Evolutionary conservation across 495 filamentous ascomycete species (phyloP).

Genomic region (Platismatia glauca): DNA sequence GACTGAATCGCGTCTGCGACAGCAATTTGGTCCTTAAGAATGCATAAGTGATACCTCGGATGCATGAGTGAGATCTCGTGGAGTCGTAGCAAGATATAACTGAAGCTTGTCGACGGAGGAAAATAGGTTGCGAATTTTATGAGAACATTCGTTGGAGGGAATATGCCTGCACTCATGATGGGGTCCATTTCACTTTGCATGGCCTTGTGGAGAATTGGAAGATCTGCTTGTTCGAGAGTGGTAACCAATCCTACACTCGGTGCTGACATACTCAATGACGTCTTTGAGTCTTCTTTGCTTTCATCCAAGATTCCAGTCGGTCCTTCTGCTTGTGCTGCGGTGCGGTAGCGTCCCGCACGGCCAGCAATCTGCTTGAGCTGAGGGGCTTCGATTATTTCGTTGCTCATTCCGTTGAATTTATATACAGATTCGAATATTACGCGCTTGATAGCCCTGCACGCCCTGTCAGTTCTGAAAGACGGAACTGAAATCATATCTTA

Average conservation of each 20-base stretch:
- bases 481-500: slow-evolving; percentile 30
- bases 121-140: slow-evolving; percentile 70
- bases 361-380: slow-evolving; percentile 94
- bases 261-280: slow-evolving; percentile 7
- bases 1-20: slow-evolving; percentile 63
- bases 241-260: slow-evolving; percentile 66
- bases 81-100: slow-evolving; percentile 64
- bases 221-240: slow-evolving; percentile 62
- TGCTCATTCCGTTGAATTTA: slow-evolving; percentile 52
- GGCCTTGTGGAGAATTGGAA: slow-evolving; percentile 49
- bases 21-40: slow-evolving; percentile 44
- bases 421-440: slow-evolving; percentile 72
- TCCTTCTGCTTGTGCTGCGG: slow-evolving; percentile 44
- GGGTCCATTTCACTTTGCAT: slow-evolving; percentile 56
- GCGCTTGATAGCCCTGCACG: slow-evolving; percentile 67
- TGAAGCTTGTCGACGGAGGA: slow-evolving; percentile 63
- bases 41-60: slow-evolving; percentile 65
- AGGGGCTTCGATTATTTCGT: slow-evolving; percentile 50
- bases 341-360: slow-evolving; percentile 80
- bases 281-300: background rate
- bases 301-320: slow-evolving; percentile 19
- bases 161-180: slow-evolving; percentile 63
- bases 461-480: slow-evolving; percentile 6
- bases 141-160: slow-evolving; percentile 56
- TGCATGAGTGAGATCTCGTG: slow-evolving; percentile 53